Conservation (phyloP, 2,329 filamentous ascomycete species). For the Apiospora sp. region DNA sequence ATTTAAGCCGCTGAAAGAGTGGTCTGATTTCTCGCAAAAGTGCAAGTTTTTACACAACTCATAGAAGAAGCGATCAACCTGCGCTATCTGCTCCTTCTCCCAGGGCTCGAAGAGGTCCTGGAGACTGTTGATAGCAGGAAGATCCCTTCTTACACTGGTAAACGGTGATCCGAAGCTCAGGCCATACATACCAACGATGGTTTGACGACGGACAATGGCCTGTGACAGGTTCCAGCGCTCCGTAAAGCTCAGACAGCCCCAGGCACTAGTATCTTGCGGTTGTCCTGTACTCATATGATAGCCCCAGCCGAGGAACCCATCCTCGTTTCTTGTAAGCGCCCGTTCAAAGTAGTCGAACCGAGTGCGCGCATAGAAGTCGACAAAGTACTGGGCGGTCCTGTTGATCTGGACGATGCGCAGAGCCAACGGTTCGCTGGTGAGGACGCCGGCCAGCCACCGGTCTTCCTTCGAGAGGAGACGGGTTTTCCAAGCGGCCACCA, state of each 20-base stretch:
- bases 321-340: background rate
- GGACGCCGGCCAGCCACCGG: background rate
- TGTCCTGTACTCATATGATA: background rate
- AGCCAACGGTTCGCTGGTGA: background rate
- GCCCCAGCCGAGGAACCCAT: too few species aligned
- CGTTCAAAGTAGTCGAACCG: background rate
- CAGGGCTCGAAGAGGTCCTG: background rate
- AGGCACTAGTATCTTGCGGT: too few species aligned
- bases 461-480: background rate
- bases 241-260: background rate
- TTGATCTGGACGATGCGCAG: background rate
- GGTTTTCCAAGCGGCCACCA: background rate
- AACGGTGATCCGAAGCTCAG: too few species aligned
- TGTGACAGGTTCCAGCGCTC: background rate
- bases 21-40: background rate
- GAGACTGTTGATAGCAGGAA: background rate
- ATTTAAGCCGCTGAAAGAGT: too few species aligned
- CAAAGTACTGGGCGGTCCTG: background rate
- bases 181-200: background rate
- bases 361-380: background rate
- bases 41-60: background rate
- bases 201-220: background rate
- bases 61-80: background rate
- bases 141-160: too few species aligned
- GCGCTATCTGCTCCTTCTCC: constrained; percentile 6